These are phyloP conservation scores for Saccharum officinarum DNA, from an alignment of 176 grass and related monocot species.

Conservation along the genomic window DNA sequence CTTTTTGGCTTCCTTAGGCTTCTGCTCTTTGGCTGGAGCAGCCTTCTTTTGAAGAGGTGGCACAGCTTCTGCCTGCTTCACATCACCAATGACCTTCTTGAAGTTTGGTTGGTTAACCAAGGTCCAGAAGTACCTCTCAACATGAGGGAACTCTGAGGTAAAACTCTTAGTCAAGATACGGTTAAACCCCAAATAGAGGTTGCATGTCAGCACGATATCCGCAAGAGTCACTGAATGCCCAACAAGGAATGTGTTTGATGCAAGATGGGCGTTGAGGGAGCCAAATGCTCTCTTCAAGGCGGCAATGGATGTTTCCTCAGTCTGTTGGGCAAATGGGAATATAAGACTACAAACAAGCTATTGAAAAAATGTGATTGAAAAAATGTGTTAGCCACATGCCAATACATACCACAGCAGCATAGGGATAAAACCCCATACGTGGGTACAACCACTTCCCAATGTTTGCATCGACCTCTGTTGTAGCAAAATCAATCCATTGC, in stretches of 20 bases:
- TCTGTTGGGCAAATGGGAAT: slow-evolving; percentile 31
- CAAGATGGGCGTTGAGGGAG: slow-evolving; percentile 71
- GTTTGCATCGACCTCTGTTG: slow-evolving; percentile 62
- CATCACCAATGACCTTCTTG: slow-evolving; percentile 56
- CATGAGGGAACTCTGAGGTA: slow-evolving; percentile 73
- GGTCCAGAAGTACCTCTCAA: slow-evolving; percentile 94
- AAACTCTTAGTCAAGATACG: slow-evolving; percentile 71
- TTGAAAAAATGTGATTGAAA: neutral
- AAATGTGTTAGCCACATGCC: neutral
- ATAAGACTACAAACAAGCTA: neutral
- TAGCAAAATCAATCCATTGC: slow-evolving; percentile 78
- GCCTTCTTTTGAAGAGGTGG: slow-evolving; percentile 52
- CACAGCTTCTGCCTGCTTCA: slow-evolving; percentile 69
- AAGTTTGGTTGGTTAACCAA: slow-evolving; percentile 84
- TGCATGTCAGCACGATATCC: slow-evolving; percentile 85
- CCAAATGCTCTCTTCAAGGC: slow-evolving; percentile 69
- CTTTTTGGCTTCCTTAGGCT: slow-evolving; percentile 69
- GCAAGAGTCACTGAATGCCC: slow-evolving; percentile 73
- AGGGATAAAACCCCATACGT: slow-evolving; percentile 44
- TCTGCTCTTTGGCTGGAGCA: slow-evolving; percentile 65
- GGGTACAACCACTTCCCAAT: slow-evolving; percentile 64
- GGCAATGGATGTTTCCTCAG: slow-evolving; percentile 51
- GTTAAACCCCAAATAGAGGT: slow-evolving; percentile 52
- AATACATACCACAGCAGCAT: slow-evolving; percentile 48
- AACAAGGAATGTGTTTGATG: slow-evolving; percentile 76